Base-by-base conservation (phyloP, 768 basidiomycete species). In the Naganishia friedmannii region DNA sequence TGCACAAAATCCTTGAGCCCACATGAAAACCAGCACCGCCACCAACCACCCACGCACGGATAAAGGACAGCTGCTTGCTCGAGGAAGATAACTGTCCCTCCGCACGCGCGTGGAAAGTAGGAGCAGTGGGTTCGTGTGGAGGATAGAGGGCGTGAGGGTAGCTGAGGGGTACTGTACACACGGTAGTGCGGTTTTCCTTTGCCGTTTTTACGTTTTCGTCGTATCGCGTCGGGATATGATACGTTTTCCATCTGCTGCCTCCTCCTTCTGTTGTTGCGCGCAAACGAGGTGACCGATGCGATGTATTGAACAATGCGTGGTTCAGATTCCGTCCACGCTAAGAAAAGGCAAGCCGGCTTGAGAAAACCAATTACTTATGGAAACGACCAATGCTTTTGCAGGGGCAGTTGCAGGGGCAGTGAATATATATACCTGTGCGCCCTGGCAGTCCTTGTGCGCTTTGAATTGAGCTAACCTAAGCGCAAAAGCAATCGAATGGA, bases 91-190 rank as follows among this genome's bases (percentile, higher is more conserved):
- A 28, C 60, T 42, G 60, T 9, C 60, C 26, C 23, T 19, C 39
- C 13, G 34, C 29, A 28, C 23, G 60, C 6, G 26, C n/a, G 39
- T 21, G 21, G 29, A 32, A 42, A 58, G 60, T 10, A 15, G n/a
- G 2, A 29, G 26, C 23, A 51, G 3, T n/a, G 42, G 26, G 4
- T 34, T 15, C 15, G 26, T 28, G 39, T 23, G 57, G 19, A 39
- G 60, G 26, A 45, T 45, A 29, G 39, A 26, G 60, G 42, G 37
- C 23, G 39, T 37, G 17, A n/a, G 39, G 42, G 8, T 46, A 29
- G 23, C 60, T 34, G 42, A 63, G 42, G 39, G 23, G 60, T 28
- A 63, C 60, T 63, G 60, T 63, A 63, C 60, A 63, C 60, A 63
- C 60, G 60, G 42, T 42, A 42, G 42, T 42, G 42, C 42, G 42